Percentiles rank a stretch among this genome's conserved stretches.
These are phyloP conservation scores for Nicotiana rustica DNA, from an alignment of 305 asterid genomes.

Conservation along the genomic window DNA sequence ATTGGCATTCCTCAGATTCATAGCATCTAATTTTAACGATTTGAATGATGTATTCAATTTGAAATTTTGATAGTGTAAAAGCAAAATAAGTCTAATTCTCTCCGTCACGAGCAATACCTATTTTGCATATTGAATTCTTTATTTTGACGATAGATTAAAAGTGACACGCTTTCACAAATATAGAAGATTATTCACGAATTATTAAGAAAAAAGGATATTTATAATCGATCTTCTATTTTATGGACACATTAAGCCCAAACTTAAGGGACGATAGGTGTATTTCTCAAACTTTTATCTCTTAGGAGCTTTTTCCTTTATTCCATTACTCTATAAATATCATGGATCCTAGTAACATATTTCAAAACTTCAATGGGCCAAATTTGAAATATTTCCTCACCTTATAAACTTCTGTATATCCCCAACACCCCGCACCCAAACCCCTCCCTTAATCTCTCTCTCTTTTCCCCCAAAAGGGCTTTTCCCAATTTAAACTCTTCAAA, in stretches of 20 bases:
- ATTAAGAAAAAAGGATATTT: too few species aligned
- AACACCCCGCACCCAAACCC: conserved; percentile 19
- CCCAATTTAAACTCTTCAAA: conserved; percentile 33
- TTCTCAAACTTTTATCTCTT: neutral
- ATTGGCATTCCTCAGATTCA: neutral
- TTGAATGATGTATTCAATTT: neutral
- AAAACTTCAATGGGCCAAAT: neutral
- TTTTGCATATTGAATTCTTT: neutral
- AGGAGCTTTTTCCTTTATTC: neutral
- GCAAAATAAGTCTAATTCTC: neutral
- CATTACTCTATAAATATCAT: neutral
- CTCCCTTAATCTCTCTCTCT: conserved; percentile 32
- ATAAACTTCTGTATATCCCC: neutral
- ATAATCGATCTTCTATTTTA: neutral
- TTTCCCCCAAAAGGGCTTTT: conserved; percentile 40
- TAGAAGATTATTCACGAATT: neutral
- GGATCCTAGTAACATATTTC: neutral
- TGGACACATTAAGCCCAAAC: neutral
- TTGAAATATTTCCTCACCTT: neutral
- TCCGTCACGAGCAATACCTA: neutral
- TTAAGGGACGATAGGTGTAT: neutral
- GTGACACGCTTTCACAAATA: neutral
- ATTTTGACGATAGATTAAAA: neutral
- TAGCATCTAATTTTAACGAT: neutral
- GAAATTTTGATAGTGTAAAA: neutral